phyloP scores from a whole-genome alignment of 1,284 basidiomycete genomes.

The Stereum hirsutum region DNA sequence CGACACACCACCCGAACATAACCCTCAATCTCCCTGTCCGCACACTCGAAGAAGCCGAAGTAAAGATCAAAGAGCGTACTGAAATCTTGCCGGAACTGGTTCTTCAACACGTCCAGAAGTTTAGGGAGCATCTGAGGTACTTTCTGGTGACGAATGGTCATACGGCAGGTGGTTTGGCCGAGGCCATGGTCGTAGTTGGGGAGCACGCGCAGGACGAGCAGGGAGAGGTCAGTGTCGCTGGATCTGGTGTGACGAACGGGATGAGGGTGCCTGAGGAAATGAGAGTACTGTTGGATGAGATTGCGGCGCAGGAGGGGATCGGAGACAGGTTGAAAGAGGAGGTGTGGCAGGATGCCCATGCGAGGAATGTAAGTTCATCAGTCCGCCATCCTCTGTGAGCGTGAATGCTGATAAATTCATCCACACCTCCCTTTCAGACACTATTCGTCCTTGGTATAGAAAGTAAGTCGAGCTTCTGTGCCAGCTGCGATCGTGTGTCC shows the following conservation, averaged over 20 bases:
- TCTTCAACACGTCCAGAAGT: constrained; percentile 32
- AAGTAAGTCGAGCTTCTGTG: constrained; percentile 24
- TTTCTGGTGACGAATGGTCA: constrained; percentile 19
- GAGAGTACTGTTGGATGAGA: constrained; percentile 35
- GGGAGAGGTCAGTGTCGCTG: no score
- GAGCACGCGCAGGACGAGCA: neutral
- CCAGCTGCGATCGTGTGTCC: neutral
- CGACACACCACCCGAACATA: no score
- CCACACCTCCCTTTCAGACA: constrained; percentile 22
- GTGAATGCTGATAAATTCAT: neutral
- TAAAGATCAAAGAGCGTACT: constrained; percentile 24
- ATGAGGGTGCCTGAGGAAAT: constrained; percentile 32
- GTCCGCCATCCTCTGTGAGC: neutral
- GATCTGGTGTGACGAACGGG: no score
- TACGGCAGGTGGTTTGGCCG: constrained; percentile 9
- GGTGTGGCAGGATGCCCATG: constrained; percentile 37
- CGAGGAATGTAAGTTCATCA: constrained; percentile 42
- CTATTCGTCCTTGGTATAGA: constrained; percentile 45
- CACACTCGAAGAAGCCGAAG: constrained; percentile 14
- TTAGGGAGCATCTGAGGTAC: constrained; percentile 38
- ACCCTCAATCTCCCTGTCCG: neutral
- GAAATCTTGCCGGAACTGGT: constrained; percentile 42
- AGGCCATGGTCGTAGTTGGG: constrained; percentile 9
- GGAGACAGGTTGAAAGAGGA: constrained; percentile 32
- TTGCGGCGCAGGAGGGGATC: constrained; percentile 28